Conservation (phyloP, 352 stramenopile genomes). For the Phytopythium delawarense region DNA sequence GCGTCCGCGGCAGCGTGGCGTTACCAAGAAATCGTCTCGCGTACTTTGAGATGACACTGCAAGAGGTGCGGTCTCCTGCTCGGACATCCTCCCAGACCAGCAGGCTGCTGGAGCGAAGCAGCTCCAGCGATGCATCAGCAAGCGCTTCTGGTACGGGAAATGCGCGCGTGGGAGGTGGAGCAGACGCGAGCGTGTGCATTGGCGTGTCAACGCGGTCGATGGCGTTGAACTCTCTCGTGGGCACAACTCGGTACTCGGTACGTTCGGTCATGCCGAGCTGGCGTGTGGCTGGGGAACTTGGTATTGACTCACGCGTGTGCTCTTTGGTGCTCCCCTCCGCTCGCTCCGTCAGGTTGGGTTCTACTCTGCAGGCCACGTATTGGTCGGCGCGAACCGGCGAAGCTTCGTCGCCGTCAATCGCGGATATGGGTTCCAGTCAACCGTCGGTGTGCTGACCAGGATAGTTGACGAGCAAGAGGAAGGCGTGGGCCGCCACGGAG, state of each 20-base stretch:
- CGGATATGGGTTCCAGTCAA: conserved; percentile 60
- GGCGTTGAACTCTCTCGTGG: conserved; percentile 76
- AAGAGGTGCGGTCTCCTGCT: conserved; percentile 31
- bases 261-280: conserved; percentile 2
- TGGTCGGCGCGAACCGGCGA: conserved; percentile 56
- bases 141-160: conserved; percentile 8
- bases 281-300: background rate
- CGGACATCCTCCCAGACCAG: conserved; percentile 17
- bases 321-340: conserved; percentile 1
- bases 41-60: conserved; percentile 85
- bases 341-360: conserved; percentile 54
- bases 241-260: conserved; percentile 77
- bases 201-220: conserved; percentile 71
- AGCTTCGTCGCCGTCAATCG: conserved; percentile 50
- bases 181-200: conserved; percentile 74
- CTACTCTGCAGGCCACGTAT: conserved; percentile 75
- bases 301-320: background rate
- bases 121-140: background rate
- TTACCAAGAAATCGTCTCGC: conserved; percentile 65
- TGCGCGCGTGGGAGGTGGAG: conserved; percentile 12
- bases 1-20: conserved; percentile 58
- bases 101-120: conserved; percentile 7
- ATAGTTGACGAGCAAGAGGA: conserved; percentile 38
- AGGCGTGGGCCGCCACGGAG: conserved; percentile 1
- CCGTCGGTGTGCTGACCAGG: conserved; percentile 68